Percentiles rank a stretch among this genome's conserved stretches.
Conservation (phyloP, 2,329 filamentous ascomycete species). For the Raffaelea arxii region DNA sequence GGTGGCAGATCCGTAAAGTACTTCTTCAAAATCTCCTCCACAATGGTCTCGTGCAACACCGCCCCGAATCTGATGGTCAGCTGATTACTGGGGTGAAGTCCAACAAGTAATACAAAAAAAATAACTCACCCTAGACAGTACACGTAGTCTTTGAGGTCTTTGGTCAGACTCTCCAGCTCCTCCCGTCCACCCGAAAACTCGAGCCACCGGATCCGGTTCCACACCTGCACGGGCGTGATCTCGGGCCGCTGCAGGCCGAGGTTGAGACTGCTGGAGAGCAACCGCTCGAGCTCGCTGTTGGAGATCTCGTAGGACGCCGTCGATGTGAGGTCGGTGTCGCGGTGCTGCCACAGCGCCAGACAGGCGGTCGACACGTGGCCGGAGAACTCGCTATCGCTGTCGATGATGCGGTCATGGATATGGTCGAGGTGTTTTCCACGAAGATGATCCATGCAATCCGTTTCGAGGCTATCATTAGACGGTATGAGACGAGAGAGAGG, state of each 20-base stretch:
- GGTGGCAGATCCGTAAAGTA: not conserved
- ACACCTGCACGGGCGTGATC: conserved; percentile 1
- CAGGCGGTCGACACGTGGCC: not conserved
- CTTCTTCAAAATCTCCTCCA: not conserved
- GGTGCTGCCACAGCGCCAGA: conserved; percentile 2
- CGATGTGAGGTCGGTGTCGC: not conserved
- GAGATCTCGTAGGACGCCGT: not conserved
- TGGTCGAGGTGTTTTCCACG: conserved; percentile 4
- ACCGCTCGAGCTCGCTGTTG: not conserved
- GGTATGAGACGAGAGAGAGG: no score
- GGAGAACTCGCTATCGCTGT: not conserved
- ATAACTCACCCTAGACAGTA: conserved; percentile 2
- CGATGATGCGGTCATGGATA: not conserved
- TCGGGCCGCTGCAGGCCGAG: not conserved
- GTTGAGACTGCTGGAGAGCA: not conserved
- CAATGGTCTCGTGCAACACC: not conserved
- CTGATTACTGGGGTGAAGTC: not conserved
- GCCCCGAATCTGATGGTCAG: not conserved
- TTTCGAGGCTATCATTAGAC: conserved; percentile 3
- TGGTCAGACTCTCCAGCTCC: not conserved
- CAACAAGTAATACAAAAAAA: not conserved
- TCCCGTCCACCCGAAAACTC: not conserved
- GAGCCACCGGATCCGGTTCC: conserved; percentile 3
- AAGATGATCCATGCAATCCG: conserved; percentile 5
- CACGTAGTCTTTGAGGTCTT: not conserved